Evolutionary conservation across 108 stramenopile species (phyloP), one percentile per base, ranked within the genome.

Genomic region (Cyclostephanos invisitatus): DNA sequence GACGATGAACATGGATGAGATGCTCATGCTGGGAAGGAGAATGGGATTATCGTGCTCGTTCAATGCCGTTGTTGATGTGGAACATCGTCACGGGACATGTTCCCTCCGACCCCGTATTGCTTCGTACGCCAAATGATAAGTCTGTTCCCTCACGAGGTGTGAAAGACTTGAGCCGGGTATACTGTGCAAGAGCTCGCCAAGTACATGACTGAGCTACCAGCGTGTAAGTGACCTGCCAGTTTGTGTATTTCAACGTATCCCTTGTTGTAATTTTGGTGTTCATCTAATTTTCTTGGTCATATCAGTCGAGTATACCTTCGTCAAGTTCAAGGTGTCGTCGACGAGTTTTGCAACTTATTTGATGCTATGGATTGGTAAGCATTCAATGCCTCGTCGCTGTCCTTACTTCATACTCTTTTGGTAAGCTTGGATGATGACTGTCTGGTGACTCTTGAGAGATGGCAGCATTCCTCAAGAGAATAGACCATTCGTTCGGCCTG

Each of bases 111-210:
- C 54, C 38, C 70, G 14, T 64, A 64, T 71, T 70, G 70, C 25
- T 71, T 78, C 48, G 77, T 65, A 7, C 27, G 64, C 44, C 49
- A 78, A 12, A 70, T 71, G 77, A 78, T 67, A 40, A 66, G 77
- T 29, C 70, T 71, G 77, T 46, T 78, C 44, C 77, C 77, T 32
- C 28, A 29, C 24, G 77, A 78, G 21, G 64, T 71, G n/a, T 25
- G 40, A 7, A 53, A n/a, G 7, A 37, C 65, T 35, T n/a, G 17
- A 7, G 9, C 40, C 32, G 64, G 57, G 58, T 78, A 78, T 32
- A 62, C 57, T 37, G 29, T 78, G 29, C 77, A 78, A 54, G 77
- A 72, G 51, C 61, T 78, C 7, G 29, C 63, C 9, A 72, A 78
- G 42, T 78, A 78, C 35, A 68, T 78, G 60, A 67, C 71, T 8